Percentiles rank a stretch among this genome's conserved stretches.
These are phyloP conservation scores for Ceriops decandra DNA, from an alignment of 345 rosid genomes.

Conservation along the genomic window DNA sequence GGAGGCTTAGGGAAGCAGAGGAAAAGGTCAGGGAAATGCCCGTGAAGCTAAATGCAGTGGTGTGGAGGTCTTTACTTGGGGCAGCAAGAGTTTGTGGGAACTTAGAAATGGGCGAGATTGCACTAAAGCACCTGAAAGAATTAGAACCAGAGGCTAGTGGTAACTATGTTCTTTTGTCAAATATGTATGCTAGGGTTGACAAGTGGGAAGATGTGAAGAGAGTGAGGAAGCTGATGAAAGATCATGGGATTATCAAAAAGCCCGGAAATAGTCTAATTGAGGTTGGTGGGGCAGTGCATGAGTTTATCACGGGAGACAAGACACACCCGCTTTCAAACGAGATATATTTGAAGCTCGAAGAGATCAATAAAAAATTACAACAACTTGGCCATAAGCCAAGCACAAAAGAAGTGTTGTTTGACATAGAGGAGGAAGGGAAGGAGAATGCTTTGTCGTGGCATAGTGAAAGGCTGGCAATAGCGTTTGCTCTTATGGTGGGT, in stretches of 20 bases:
- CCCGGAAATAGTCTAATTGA: conserved; percentile 58
- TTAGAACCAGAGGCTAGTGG: conserved; percentile 55
- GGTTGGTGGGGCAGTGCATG: conserved; percentile 38
- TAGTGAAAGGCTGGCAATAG: conserved; percentile 46
- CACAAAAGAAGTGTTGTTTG: conserved; percentile 31
- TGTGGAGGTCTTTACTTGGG: conserved; percentile 65
- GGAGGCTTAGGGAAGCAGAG: conserved; percentile 51
- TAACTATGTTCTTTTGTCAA: conserved; percentile 59
- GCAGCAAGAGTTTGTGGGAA: conserved; percentile 60
- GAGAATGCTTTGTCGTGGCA: conserved; percentile 36
- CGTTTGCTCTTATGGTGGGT: conserved; percentile 32
- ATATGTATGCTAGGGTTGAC: conserved; percentile 49
- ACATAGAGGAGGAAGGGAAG: conserved; percentile 44
- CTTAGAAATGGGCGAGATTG: conserved; percentile 43
- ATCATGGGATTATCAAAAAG: conserved; percentile 38
- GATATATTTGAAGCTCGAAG: conserved; percentile 38
- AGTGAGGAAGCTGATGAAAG: conserved; percentile 59
- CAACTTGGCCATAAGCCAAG: conserved; percentile 32
- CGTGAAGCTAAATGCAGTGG: conserved; percentile 50
- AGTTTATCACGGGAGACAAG: conserved; percentile 37
- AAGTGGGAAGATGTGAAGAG: conserved; percentile 58
- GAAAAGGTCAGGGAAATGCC: conserved; percentile 50
- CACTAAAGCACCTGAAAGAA: conserved; percentile 42
- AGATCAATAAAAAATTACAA: conserved; percentile 21
- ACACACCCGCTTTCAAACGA: conserved; percentile 29